Evolutionary conservation across 2,329 filamentous ascomycete species (phyloP).

Genomic region (Monosporascus sp.): DNA sequence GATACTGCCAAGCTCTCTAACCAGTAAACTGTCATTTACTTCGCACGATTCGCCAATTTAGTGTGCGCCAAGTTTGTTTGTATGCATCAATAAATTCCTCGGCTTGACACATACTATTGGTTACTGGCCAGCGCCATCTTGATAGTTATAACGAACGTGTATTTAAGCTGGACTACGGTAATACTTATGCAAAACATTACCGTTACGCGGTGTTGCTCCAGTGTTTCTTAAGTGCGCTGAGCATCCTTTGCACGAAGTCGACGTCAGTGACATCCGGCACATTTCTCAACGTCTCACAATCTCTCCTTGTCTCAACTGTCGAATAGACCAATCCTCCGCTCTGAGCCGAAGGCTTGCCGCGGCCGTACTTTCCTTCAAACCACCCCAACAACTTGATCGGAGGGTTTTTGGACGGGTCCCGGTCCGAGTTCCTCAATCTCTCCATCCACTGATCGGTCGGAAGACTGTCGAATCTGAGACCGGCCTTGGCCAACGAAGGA

Average conservation of each 20-base stretch:
- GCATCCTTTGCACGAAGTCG: neutral
- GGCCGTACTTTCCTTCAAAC: slow-evolving; percentile 46
- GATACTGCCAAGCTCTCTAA: too few species aligned
- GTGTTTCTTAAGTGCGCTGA: neutral
- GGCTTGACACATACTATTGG: too few species aligned
- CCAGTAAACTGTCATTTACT: too few species aligned
- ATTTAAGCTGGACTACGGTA: too few species aligned
- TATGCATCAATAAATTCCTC: too few species aligned
- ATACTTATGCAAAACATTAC: too few species aligned
- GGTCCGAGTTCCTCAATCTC: slow-evolving; percentile 38
- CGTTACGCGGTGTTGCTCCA: neutral
- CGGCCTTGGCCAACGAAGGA: slow-evolving; percentile 40
- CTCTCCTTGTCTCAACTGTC: neutral
- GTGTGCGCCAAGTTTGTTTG: too few species aligned
- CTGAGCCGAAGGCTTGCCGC: slow-evolving; percentile 24
- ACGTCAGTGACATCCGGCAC: neutral
- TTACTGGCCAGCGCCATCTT: too few species aligned
- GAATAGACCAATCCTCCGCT: neutral
- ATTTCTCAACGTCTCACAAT: neutral
- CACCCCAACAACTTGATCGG: slow-evolving; percentile 47
- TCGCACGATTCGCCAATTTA: too few species aligned
- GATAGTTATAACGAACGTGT: too few species aligned
- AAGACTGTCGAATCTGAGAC: slow-evolving; percentile 39
- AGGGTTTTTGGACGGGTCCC: slow-evolving; percentile 44
- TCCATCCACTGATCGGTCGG: slow-evolving; percentile 39